Evolutionary conservation across 73 alveolate genomes (phyloP).

Genomic region (Paramecium tetraurelia): DNA sequence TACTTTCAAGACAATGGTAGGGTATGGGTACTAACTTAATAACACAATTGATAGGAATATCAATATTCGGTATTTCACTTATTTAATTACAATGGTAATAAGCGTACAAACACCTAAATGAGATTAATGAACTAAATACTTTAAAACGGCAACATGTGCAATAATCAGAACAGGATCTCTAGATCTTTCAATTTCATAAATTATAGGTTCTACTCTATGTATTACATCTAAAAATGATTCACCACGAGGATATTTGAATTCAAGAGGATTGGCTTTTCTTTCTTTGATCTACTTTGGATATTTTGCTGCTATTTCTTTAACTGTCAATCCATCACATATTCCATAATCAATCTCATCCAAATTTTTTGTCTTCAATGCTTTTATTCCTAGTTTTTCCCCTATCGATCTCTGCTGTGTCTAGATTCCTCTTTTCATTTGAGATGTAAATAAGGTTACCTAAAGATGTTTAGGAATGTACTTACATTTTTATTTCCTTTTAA

Average conservation of each 20-base stretch:
- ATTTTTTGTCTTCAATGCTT: background rate
- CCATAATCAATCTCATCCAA: constrained; percentile 69
- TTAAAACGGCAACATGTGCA: constrained; percentile 61
- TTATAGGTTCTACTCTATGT: constrained; percentile 59
- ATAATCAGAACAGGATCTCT: constrained; percentile 53
- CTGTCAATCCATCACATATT: constrained; percentile 60
- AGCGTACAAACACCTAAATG: constrained; percentile 58
- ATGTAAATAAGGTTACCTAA: constrained; percentile 9
- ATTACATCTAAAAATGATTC: constrained; percentile 68
- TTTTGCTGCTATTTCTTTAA: constrained; percentile 51
- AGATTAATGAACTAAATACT: background rate
- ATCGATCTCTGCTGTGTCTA: constrained; percentile 62
- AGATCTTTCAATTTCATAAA: constrained; percentile 62
- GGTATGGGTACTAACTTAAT: background rate
- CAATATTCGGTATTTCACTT: constrained; percentile 24
- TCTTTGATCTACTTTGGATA: background rate
- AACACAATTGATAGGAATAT: background rate
- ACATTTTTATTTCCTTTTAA: constrained; percentile 22
- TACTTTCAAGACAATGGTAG: background rate
- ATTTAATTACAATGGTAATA: constrained; percentile 40
- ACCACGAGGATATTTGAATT: constrained; percentile 65
- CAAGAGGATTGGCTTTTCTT: constrained; percentile 39
- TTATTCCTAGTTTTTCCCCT: background rate
- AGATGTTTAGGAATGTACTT: background rate
- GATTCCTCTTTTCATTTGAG: constrained; percentile 57